A percentile compares a stretch with the other conserved stretches of the same genome.
phyloP scores from a whole-genome alignment of 1,139 yeast genomes.

The Blastobotrys raffinosifermentans region DNA sequence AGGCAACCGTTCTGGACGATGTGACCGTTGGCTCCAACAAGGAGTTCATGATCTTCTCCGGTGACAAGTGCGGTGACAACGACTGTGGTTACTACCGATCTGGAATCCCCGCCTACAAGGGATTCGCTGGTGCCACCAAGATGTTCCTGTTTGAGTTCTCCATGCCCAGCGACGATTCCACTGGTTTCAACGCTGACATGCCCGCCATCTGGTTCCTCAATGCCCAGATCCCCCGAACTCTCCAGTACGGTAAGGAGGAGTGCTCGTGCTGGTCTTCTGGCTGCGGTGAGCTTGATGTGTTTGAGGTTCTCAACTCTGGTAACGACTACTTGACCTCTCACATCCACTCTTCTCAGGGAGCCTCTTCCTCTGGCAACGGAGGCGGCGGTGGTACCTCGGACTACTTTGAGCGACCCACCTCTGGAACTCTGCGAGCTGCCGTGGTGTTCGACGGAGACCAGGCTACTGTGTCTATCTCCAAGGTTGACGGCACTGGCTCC shows the following conservation, averaged over 20 bases:
- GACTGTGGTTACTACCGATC: constrained; percentile 86
- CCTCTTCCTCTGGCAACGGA: constrained; percentile 35
- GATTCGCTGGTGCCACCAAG: constrained; percentile 63
- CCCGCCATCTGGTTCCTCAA: constrained; percentile 96
- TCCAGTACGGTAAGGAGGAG: constrained; percentile 70
- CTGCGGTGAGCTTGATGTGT: constrained; percentile 93
- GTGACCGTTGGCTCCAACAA: constrained; percentile 63
- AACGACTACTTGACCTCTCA: constrained; percentile 71
- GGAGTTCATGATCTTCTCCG: constrained; percentile 76
- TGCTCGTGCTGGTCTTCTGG: constrained; percentile 97
- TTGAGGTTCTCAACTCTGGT: constrained; percentile 74
- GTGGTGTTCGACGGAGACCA: constrained; percentile 55
- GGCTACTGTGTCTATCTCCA: constrained; percentile 8
- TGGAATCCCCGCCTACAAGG: constrained; percentile 88
- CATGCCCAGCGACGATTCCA: constrained; percentile 68
- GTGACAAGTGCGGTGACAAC: constrained; percentile 47
- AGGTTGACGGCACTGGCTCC: constrained; percentile 11
- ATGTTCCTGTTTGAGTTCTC: constrained; percentile 84
- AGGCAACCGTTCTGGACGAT: constrained; percentile 56
- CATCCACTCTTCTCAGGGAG: constrained; percentile 83
- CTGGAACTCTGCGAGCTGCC: constrained; percentile 80
- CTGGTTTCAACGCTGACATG: constrained; percentile 62
- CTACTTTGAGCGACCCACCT: constrained; percentile 79
- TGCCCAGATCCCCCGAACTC: constrained; percentile 89
- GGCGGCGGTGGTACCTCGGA: constrained; percentile 85